Evolutionary conservation across 352 stramenopile genomes (phyloP), one percentile per base, ranked within the genome.

Genomic region (Phytophthora boehmeriae): DNA sequence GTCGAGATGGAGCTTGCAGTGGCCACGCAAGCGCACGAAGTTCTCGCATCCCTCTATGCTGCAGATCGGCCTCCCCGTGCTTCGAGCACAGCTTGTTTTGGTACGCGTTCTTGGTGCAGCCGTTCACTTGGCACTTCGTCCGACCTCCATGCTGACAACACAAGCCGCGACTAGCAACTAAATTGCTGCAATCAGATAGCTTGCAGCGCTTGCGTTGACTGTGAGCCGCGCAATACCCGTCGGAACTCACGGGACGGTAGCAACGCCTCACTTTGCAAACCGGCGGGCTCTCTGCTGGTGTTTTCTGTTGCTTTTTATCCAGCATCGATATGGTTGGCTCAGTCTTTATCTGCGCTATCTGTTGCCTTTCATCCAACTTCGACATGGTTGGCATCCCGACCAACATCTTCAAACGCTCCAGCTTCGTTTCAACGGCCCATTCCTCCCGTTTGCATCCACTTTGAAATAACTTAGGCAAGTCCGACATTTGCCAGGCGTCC

Each of bases 401-500:
- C 25, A 30, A 30, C 25, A 8, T 30, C 25, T 30, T 30, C 25
- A 30, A 8, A 6, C 25, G 25, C 50, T 66, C 32, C 28, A 23
- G 9, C 16, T 60, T 59, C 19, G 47, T 13, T 17, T 8, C 32
- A 14, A 23, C 20, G 5, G 16, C 4, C 17, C 25, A 8, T 27
- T 52, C 16, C 10, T 44, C n/a, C 27, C 43, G 58, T n/a, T 56
- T 63, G 52, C 4, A 35, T 38, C 34, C 59, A 51, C 9, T 57
- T 13, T 44, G 53, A 42, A 68, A 68, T 10, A 57, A 38, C 35
- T 50, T 68, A 10, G 53, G 53, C 5, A 68, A 49, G 28, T 68
- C 59, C 6, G 59, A 63, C 45, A 43, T 51, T 22, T 46, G 13
- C 53, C 59, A 68, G 1, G 53, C 42, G 52, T 60, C 41, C 1